Base-by-base conservation (phyloP, 2,329 filamentous ascomycete species). In the Hymenoscyphus infarciens region DNA sequence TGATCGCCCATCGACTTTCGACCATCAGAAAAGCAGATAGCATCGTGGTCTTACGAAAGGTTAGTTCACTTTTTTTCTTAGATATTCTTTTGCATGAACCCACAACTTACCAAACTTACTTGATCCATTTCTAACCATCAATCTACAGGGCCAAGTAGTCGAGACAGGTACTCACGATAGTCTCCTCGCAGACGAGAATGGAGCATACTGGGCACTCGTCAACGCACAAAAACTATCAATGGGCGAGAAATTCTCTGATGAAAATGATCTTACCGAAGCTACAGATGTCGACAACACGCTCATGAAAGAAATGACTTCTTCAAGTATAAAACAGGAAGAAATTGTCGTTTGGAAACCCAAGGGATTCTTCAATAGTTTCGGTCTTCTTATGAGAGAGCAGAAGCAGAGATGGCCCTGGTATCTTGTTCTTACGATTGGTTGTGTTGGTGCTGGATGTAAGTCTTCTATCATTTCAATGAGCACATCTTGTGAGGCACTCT, bases 51-150 rank as follows among this genome's bases (percentile, higher is more conserved):
- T 75, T 96, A 59, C 82, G 88, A 57, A 83, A 88, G 68, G 92
- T 92, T 1, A 97, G 94, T 0, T 97, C 90, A 92, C 3, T 97
- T 97, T 74, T 93, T 93, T 42, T 42, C 11, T 5, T 3, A 13
- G 13, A 7, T 31, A 5, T 27, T 53, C 2, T 27, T 13, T 27
- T 25, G 7, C 22, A 57, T 1, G 10, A 54, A 11, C 6, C 52
- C 22, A 29, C 6, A 54, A 25, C 22, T 25, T 7, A 27, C 15
- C 29, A 38, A 22, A n/a, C 13, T 5, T 56, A 3, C 1, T 10
- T 33, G 15, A 27, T 56, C 94, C 35, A 27, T 27, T 19, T 19
- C 52, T 54, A 29, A 54, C 7, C 8, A 6, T 39, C 35, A 49
- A 19, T n/a, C 33, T 29, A n/a, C 35, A 88, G 63, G 91, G 92